These are phyloP conservation scores for Zoysia japonica DNA, from an alignment of 176 grass and related monocot genomes.

Conservation along the genomic window DNA sequence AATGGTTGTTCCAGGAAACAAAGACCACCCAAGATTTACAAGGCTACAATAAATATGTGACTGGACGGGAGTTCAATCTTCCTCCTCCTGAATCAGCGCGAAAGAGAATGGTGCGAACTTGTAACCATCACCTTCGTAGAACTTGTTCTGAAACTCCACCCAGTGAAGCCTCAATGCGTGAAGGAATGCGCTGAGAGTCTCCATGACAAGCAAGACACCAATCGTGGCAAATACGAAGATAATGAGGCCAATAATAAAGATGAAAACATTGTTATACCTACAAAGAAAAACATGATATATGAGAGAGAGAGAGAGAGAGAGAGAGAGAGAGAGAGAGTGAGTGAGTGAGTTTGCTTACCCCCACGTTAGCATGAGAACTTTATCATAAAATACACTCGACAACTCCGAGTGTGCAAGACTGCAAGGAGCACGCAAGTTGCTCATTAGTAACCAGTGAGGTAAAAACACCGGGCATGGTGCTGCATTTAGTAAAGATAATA, in stretches of 20 bases:
- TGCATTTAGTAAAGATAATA: background rate
- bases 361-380: slow-evolving; percentile 72
- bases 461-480: background rate
- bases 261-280: slow-evolving; percentile 63
- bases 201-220: slow-evolving; percentile 94
- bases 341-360: slow-evolving; percentile 54
- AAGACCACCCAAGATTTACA: slow-evolving; percentile 39
- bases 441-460: slow-evolving; percentile 14
- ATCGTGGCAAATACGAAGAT: slow-evolving; percentile 77
- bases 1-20: slow-evolving; percentile 44
- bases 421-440: slow-evolving; percentile 31
- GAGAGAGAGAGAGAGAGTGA: background rate
- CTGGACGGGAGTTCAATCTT: slow-evolving; percentile 51
- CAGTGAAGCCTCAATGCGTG: slow-evolving; percentile 98
- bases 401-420: slow-evolving; percentile 96
- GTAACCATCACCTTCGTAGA: slow-evolving; percentile 98
- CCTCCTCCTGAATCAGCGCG: slow-evolving; percentile 55
- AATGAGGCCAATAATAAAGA: slow-evolving; percentile 50
- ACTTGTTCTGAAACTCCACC: slow-evolving; percentile 99
- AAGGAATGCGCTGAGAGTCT: slow-evolving; percentile 91
- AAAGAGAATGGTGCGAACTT: slow-evolving; percentile 92
- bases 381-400: slow-evolving; percentile 90
- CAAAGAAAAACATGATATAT: slow-evolving; percentile 25
- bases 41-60: slow-evolving; percentile 36
- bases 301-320: background rate